phyloP scores from a whole-genome alignment of 2,329 filamentous ascomycete species.

The Aspergillus latus region DNA sequence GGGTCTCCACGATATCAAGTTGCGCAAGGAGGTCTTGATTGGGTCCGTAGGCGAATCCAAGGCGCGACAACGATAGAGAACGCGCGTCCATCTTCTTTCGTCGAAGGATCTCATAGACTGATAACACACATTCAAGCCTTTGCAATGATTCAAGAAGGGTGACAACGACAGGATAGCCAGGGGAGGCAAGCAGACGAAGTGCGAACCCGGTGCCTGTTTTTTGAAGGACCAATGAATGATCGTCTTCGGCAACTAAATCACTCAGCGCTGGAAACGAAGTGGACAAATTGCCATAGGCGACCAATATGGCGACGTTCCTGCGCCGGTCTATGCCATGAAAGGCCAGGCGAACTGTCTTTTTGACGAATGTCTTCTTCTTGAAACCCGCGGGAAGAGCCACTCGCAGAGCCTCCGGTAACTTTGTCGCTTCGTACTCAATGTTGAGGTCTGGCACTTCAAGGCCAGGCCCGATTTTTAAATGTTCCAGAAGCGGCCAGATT shows the following conservation, averaged over 20 bases:
- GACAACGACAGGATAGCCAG: constrained; percentile 38
- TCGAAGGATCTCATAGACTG: constrained; percentile 37
- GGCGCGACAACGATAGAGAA: constrained; percentile 36
- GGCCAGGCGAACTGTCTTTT: constrained; percentile 37
- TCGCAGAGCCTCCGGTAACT: constrained; percentile 32
- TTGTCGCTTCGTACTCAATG: constrained; percentile 33
- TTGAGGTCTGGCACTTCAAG: constrained; percentile 38
- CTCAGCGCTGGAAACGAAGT: constrained; percentile 28
- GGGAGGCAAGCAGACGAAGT: constrained; percentile 38
- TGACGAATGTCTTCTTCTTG: constrained; percentile 31
- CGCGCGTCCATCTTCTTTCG: constrained; percentile 32
- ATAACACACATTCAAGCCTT: constrained; percentile 39
- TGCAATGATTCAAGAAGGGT: constrained; percentile 39
- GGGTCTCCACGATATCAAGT: constrained; percentile 33
- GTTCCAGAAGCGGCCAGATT: constrained; percentile 31
- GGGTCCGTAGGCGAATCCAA: constrained; percentile 38
- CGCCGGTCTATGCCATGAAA: constrained; percentile 40
- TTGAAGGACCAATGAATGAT: constrained; percentile 36
- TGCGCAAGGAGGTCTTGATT: constrained; percentile 30
- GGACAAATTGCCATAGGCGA: constrained; percentile 38
- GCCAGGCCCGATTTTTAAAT: constrained; percentile 31
- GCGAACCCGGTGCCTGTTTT: constrained; percentile 37
- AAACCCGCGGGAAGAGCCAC: constrained; percentile 29
- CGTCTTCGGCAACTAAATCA: constrained; percentile 28
- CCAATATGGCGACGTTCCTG: constrained; percentile 32